phyloP scores from a whole-genome alignment of 2,329 filamentous ascomycete species.

The Xylariaceae sp. region DNA sequence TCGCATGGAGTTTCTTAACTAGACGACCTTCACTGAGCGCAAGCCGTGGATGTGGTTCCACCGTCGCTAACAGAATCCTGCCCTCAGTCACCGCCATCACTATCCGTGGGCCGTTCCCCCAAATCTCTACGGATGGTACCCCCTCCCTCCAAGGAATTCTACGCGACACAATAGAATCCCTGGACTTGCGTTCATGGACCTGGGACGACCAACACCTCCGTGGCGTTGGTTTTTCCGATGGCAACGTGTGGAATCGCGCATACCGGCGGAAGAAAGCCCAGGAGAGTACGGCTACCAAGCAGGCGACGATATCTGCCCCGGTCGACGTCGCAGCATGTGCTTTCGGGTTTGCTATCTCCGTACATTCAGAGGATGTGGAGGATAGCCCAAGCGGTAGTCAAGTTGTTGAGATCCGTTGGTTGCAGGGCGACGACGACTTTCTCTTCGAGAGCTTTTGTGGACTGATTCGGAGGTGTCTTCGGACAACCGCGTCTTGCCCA shows the following conservation, averaged over 20 bases:
- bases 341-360: constrained; percentile 55
- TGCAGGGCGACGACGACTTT: constrained; percentile 66
- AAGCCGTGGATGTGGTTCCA: constrained; percentile 40
- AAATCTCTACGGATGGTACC: neutral
- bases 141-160: constrained; percentile 30
- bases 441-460: constrained; percentile 86
- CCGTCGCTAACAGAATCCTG: constrained; percentile 39
- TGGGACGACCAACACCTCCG: constrained; percentile 51
- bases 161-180: constrained; percentile 42
- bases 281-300: constrained; percentile 25
- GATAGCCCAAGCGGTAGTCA: constrained; percentile 37
- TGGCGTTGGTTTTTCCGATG: constrained; percentile 59
- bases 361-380: constrained; percentile 35
- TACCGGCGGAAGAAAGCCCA: constrained; percentile 57
- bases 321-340: constrained; percentile 35
- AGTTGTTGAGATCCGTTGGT: constrained; percentile 58
- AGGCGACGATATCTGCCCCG: constrained; percentile 10
- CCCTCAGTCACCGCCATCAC: constrained; percentile 40
- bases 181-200: constrained; percentile 58
- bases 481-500: neutral
- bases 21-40: constrained; percentile 52
- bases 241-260: constrained; percentile 73
- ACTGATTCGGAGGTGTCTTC: constrained; percentile 38
- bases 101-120: constrained; percentile 32
- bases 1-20: constrained; percentile 78